These are phyloP conservation scores for Candida hungchunana DNA, from an alignment of 805 yeast genomes.

Conservation along the genomic window DNA sequence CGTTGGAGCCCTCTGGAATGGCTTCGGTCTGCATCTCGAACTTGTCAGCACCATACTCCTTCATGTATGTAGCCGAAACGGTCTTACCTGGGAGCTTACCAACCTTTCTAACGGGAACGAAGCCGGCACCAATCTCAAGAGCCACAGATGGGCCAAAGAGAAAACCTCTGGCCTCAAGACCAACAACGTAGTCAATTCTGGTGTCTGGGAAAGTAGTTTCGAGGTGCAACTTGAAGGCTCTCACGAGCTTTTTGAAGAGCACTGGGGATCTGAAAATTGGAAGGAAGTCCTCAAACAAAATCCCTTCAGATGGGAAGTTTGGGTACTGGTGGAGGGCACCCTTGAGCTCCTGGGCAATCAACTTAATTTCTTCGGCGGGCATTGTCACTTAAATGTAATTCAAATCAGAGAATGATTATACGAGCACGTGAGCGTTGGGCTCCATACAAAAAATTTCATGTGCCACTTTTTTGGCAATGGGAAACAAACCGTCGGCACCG, in stretches of 20 bases:
- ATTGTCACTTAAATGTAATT: too few species aligned
- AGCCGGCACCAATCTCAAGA: slow-evolving; percentile 80
- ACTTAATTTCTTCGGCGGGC: slow-evolving; percentile 19
- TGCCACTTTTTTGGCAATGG: slow-evolving; percentile 2
- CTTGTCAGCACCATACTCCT: slow-evolving; percentile 90
- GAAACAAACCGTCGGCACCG: too few species aligned
- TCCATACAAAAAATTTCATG: slow-evolving; percentile 8
- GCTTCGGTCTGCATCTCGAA: slow-evolving; percentile 86
- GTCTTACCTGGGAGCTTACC: slow-evolving; percentile 93
- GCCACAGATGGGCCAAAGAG: slow-evolving; percentile 96
- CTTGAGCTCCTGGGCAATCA: slow-evolving; percentile 43
- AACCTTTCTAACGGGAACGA: slow-evolving; percentile 91
- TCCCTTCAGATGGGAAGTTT: slow-evolving; percentile 91
- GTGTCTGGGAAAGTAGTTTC: slow-evolving; percentile 47
- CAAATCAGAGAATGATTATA: too few species aligned
- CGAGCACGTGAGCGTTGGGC: too few species aligned
- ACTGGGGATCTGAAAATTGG: slow-evolving; percentile 87
- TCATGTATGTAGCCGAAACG: slow-evolving; percentile 65
- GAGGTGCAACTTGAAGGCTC: slow-evolving; percentile 75
- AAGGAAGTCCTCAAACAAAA: slow-evolving; percentile 91
- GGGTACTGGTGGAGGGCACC: slow-evolving; percentile 72
- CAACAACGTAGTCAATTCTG: slow-evolving; percentile 84
- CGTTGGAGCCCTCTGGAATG: slow-evolving; percentile 74
- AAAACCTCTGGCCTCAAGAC: slow-evolving; percentile 96
- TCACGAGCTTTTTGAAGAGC: slow-evolving; percentile 73